A percentile compares a stretch with the other conserved stretches of the same genome.
Evolutionary conservation across 2,329 filamentous ascomycete species (phyloP).

Genomic region (Penicillium sp.): DNA sequence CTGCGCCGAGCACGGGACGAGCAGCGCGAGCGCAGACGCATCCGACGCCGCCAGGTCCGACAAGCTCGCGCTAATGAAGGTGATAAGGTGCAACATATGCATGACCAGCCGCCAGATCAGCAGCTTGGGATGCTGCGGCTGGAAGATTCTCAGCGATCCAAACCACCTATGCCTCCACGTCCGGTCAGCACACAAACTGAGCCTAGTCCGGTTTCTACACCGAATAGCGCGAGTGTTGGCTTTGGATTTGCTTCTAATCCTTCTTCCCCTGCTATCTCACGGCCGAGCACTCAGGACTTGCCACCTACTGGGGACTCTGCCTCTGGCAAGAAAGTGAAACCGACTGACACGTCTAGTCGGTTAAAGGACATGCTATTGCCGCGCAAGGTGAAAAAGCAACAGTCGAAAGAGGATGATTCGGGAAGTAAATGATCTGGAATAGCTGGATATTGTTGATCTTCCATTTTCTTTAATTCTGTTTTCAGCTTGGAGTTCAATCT

Average conservation of each 20-base stretch:
- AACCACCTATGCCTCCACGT: background rate
- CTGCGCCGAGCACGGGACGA: constrained; percentile 31
- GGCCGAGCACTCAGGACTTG: constrained; percentile 9
- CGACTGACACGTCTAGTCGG: constrained; percentile 6
- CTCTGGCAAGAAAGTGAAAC: constrained; percentile 10
- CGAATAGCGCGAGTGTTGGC: background rate
- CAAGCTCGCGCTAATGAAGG: constrained; percentile 10
- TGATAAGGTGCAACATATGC: background rate
- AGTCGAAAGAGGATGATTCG: constrained; percentile 2
- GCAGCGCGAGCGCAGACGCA: constrained; percentile 24
- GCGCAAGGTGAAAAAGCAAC: constrained; percentile 14
- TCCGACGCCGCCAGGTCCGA: constrained; percentile 19
- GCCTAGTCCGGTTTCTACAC: background rate
- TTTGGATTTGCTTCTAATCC: background rate
- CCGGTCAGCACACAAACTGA: constrained; percentile 5
- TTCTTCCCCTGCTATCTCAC: constrained; percentile 5
- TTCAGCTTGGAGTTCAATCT: background rate
- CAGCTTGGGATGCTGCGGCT: constrained; percentile 1
- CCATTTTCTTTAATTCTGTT: background rate
- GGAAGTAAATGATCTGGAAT: background rate
- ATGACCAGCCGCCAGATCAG: constrained; percentile 14
- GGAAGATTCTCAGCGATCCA: background rate
- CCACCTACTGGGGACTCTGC: constrained; percentile 3
- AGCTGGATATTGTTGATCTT: background rate
- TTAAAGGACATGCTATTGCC: constrained; percentile 17